Percentiles rank a stretch among this genome's conserved stretches.
These are phyloP conservation scores for Herpotrichia juniperi DNA, from an alignment of 2,329 filamentous ascomycete genomes.

Conservation along the genomic window DNA sequence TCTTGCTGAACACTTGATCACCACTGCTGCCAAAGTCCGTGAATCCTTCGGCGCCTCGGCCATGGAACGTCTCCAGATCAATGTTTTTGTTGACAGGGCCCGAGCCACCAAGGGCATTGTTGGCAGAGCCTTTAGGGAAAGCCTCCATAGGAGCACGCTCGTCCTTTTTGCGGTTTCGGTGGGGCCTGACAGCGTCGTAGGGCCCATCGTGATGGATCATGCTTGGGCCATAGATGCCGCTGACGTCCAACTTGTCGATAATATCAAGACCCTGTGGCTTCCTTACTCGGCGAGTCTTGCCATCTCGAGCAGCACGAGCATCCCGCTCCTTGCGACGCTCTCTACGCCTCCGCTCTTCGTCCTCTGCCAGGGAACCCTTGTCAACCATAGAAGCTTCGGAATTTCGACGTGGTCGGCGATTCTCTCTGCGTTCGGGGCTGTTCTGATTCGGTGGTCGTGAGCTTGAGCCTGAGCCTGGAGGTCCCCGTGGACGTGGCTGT, in stretches of 20 bases:
- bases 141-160: slow-evolving; percentile 92
- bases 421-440: slow-evolving; percentile 48
- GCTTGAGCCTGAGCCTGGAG: slow-evolving; percentile 45
- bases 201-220: slow-evolving; percentile 97
- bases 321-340: slow-evolving; percentile 58
- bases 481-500: slow-evolving; percentile 44
- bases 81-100: slow-evolving; percentile 82
- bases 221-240: slow-evolving; percentile 92
- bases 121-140: slow-evolving; percentile 89
- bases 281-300: slow-evolving; percentile 41
- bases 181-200: slow-evolving; percentile 94
- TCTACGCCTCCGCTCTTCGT: slow-evolving; percentile 62
- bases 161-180: slow-evolving; percentile 85
- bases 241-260: slow-evolving; percentile 96
- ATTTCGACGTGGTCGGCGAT: slow-evolving; percentile 70
- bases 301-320: slow-evolving; percentile 46
- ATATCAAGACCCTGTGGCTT: slow-evolving; percentile 71
- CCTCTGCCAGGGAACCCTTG: slow-evolving; percentile 65
- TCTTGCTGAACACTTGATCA: slow-evolving; percentile 44
- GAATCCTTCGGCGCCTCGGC: slow-evolving; percentile 83
- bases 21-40: slow-evolving; percentile 71
- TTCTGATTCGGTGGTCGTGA: slow-evolving; percentile 40
- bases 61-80: slow-evolving; percentile 88
- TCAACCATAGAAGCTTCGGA: slow-evolving; percentile 79
- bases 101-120: slow-evolving; percentile 87